Percentiles rank a stretch among this genome's conserved stretches.
These are phyloP conservation scores for Pythium utonaiense DNA, from an alignment of 352 stramenopile genomes.

Conservation along the genomic window DNA sequence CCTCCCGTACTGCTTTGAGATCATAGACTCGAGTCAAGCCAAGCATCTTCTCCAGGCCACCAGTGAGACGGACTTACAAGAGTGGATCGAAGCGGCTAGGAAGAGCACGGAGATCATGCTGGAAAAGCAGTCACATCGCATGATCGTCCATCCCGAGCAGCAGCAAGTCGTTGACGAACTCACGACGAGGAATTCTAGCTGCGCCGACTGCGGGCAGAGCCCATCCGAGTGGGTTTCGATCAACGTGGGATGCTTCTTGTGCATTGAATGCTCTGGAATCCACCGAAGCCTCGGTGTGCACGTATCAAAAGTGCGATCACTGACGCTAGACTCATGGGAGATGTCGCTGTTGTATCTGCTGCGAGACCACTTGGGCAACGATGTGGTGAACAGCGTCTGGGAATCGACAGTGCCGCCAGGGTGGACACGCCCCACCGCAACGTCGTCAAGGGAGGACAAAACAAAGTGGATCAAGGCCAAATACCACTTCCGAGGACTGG, in stretches of 20 bases:
- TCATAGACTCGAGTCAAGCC: slow-evolving; percentile 77
- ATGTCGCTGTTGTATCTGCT: slow-evolving; percentile 68
- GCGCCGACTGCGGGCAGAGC: slow-evolving; percentile 68
- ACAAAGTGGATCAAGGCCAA: slow-evolving; percentile 83
- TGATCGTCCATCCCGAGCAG: slow-evolving; percentile 79
- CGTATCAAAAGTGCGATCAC: slow-evolving; percentile 94
- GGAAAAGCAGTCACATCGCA: slow-evolving; percentile 79
- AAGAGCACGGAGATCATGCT: slow-evolving; percentile 80
- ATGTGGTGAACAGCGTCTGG: slow-evolving; percentile 64
- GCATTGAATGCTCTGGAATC: slow-evolving; percentile 96
- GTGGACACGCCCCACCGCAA: slow-evolving; percentile 48
- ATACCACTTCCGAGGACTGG: slow-evolving; percentile 78
- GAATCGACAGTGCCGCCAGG: slow-evolving; percentile 48
- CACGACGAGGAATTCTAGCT: slow-evolving; percentile 48
- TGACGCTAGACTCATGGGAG: slow-evolving; percentile 88
- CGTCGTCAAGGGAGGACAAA: slow-evolving; percentile 64
- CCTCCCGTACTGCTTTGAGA: slow-evolving; percentile 76
- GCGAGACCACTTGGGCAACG: slow-evolving; percentile 67
- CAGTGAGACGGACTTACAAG: slow-evolving; percentile 66
- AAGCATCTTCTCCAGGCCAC: slow-evolving; percentile 76
- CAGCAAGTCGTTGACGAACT: slow-evolving; percentile 66
- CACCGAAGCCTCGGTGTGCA: slow-evolving; percentile 96
- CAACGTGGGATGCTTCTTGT: slow-evolving; percentile 95
- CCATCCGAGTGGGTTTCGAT: slow-evolving; percentile 95
- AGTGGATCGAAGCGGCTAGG: slow-evolving; percentile 81